Base-by-base conservation (phyloP, 2,329 filamentous ascomycete species). In the Clonostachys rosea region DNA sequence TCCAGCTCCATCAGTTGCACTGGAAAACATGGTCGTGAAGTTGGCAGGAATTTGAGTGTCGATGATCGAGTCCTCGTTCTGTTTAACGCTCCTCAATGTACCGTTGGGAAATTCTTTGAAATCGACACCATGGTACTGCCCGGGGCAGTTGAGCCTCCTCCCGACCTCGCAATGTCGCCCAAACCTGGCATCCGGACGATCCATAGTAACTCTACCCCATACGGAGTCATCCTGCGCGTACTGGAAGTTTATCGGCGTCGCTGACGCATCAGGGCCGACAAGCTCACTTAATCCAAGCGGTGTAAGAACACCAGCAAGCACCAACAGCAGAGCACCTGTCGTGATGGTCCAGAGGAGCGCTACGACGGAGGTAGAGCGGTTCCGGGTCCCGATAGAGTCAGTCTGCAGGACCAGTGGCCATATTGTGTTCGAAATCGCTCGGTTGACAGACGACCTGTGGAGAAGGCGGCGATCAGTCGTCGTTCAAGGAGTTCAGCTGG, bases 1-100 rank as follows among this genome's bases (percentile, higher is more conserved):
- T 1, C 54, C 36, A 16, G 63, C 49, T 4, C 43, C 44, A 5
- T 42, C 40, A 2, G 52, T 54, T 0, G 68, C 71, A 46, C 69
- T 72, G 13, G 65, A 60, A 46, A 64, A 73, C 11, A 66, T 56
- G 13, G 69, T 59, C 2, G 54, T 53, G 6, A 69, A 37, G 3
- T 61, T 56, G 5, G 56, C 42, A 0, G 70, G 66, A 5, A 74
- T 59, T 3, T 40, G 54, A 2, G 50, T 36, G 44, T 56, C 48
- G 53, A 50, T 51, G 56, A 39, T 39, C 6, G 14, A n/a, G 36
- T 39, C 36, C 3, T 39, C 36, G 11, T n/a, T 39, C 4, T 30
- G 24, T 30, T 30, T 30, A 10, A 30, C 24, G 24, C 24, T 30
- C 24, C 24, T 30, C 24, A 30, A 10, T 30, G 24, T 30, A 10